Percentiles rank a stretch among this genome's conserved stretches.
phyloP scores from a whole-genome alignment of 2,329 filamentous ascomycete species.

The Mollisia scopiformis region DNA sequence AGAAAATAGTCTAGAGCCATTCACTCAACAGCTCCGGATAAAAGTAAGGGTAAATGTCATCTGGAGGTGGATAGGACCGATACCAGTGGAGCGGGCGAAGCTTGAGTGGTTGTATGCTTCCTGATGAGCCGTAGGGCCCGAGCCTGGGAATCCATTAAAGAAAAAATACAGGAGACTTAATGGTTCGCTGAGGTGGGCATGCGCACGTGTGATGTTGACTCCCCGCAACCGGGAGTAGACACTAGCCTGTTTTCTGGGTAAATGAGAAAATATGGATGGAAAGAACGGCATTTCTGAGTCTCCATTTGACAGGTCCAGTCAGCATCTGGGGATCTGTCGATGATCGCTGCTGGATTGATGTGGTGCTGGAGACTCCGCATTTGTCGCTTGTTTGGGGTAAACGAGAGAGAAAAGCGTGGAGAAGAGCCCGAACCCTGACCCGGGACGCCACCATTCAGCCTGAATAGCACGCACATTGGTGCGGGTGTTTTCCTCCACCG shows the following conservation, averaged over 20 bases:
- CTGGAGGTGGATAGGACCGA: neutral
- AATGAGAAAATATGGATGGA: neutral
- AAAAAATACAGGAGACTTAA: neutral
- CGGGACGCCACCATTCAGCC: neutral
- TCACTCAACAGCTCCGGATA: constrained; percentile 25
- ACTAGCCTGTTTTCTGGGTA: constrained; percentile 13
- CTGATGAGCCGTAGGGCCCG: neutral
- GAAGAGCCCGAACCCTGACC: neutral
- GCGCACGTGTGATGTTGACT: neutral
- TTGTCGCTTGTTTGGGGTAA: constrained; percentile 2
- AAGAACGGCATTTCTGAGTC: constrained; percentile 11
- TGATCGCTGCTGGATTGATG: neutral
- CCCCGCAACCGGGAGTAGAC: neutral
- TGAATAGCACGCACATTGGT: neutral
- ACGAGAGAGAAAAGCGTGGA: constrained; percentile 2
- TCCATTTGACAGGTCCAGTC: constrained; percentile 4
- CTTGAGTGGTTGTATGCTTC: neutral
- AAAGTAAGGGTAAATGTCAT: constrained; percentile 17
- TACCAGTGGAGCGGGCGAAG: constrained; percentile 2
- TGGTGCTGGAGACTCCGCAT: constrained; percentile 15
- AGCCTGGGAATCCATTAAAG: neutral
- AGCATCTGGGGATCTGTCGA: constrained; percentile 9
- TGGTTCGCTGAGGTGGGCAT: too few species aligned
- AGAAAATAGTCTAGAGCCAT: constrained; percentile 5
- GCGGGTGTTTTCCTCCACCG: neutral